phyloP scores from a whole-genome alignment of 495 filamentous ascomycete species.

The Astrothelium subdiscretum region DNA sequence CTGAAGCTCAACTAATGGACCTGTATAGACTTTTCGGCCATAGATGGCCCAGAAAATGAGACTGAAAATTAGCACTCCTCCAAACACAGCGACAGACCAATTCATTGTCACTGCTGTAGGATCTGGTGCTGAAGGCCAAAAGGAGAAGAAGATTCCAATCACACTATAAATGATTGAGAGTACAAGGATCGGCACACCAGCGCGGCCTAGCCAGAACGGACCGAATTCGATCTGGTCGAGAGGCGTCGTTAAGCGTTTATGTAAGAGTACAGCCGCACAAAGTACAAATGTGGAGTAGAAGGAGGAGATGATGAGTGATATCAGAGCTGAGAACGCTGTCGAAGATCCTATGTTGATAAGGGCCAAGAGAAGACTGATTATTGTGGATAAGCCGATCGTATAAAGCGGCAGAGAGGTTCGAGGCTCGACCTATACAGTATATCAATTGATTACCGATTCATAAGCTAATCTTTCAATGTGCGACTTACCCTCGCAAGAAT shows the following conservation, averaged over 20 bases:
- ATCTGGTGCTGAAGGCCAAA: slow-evolving; percentile 1
- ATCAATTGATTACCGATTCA: not conserved
- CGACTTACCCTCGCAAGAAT: slow-evolving; percentile 5
- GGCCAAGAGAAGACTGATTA: slow-evolving; percentile 8
- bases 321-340: slow-evolving; percentile 7
- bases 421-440: not conserved
- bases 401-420: not conserved
- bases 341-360: slow-evolving; percentile 15
- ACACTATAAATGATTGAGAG: slow-evolving; percentile 10
- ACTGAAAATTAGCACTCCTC: slow-evolving; percentile 31
- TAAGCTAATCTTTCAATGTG: not conserved
- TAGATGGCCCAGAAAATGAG: slow-evolving; percentile 32
- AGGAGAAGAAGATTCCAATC: slow-evolving; percentile 7
- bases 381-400: slow-evolving; percentile 4
- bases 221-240: slow-evolving; percentile 3
- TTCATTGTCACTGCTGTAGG: slow-evolving; percentile 11
- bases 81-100: slow-evolving; percentile 5
- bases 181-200: slow-evolving; percentile 4
- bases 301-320: not conserved
- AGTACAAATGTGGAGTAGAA: not conserved
- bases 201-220: slow-evolving; percentile 9
- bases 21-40: slow-evolving; percentile 33
- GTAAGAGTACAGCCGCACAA: not conserved
- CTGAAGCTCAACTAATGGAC: slow-evolving; percentile 31
- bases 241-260: not conserved